A percentile compares a stretch with the other conserved stretches of the same genome.
Conservation (phyloP, 495 filamentous ascomycete genomes). For the Penicillium verhagenii region DNA sequence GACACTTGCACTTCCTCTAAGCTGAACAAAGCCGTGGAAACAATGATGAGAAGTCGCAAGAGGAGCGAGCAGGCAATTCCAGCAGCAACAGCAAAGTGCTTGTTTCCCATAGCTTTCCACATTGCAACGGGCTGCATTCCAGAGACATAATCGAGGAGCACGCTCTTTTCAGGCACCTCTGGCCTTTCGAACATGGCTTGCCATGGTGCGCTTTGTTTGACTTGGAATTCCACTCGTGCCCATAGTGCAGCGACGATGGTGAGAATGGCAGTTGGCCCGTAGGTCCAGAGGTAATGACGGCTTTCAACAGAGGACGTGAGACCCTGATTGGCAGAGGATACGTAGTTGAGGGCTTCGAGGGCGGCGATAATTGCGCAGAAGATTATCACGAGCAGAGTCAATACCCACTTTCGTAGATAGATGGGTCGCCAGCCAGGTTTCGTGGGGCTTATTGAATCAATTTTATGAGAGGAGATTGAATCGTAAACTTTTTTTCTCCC, state of each 20-base stretch:
- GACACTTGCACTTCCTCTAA: constrained; percentile 2
- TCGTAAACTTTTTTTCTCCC: background rate
- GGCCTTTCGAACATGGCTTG: constrained; percentile 14
- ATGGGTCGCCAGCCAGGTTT: constrained; percentile 5
- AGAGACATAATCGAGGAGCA: constrained; percentile 14
- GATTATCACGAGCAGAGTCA: background rate
- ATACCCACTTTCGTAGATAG: constrained; percentile 6
- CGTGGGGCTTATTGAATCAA: background rate
- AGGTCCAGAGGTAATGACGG: constrained; percentile 31
- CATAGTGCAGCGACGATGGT: constrained; percentile 25
- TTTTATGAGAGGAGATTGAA: background rate
- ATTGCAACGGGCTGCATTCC: constrained; percentile 11
- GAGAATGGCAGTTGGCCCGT: constrained; percentile 31
- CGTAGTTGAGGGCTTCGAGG: constrained; percentile 8
- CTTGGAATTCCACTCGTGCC: constrained; percentile 26
- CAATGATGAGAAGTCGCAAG: constrained; percentile 10
- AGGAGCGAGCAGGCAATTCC: constrained; percentile 3
- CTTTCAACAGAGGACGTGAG: constrained; percentile 12
- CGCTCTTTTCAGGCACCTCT: constrained; percentile 7
- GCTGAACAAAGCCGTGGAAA: constrained; percentile 16
- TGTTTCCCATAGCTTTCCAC: constrained; percentile 4
- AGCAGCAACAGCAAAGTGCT: constrained; percentile 6
- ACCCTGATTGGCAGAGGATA: constrained; percentile 16
- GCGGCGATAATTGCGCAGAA: constrained; percentile 2
- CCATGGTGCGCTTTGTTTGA: constrained; percentile 31